Evolutionary conservation across 352 stramenopile species (phyloP).

Genomic region (Elongisporangium anandrum): DNA sequence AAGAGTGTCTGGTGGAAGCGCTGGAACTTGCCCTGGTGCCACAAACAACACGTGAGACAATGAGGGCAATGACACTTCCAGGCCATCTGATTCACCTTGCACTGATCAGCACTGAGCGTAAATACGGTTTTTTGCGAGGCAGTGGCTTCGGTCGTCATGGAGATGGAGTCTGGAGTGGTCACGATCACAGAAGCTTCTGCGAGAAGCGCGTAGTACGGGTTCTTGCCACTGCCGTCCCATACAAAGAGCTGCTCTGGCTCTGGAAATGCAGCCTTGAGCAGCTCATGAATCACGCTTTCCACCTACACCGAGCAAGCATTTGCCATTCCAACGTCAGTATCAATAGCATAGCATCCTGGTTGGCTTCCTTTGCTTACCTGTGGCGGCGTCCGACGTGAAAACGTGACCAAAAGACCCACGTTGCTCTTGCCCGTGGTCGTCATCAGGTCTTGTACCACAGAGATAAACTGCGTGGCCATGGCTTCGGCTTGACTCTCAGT

Average conservation of each 20-base stretch:
- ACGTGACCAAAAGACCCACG: constrained; percentile 51
- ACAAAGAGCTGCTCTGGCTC: constrained; percentile 32
- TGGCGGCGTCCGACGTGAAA: constrained; percentile 56
- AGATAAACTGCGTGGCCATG: constrained; percentile 40
- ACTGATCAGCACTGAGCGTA: constrained; percentile 34
- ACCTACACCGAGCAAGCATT: too few species aligned
- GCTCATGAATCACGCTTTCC: constrained; percentile 23
- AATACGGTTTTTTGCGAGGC: constrained; percentile 49
- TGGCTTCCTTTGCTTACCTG: constrained; percentile 15
- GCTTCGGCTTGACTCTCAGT: constrained; percentile 17
- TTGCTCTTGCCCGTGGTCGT: not conserved
- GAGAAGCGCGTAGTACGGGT: constrained; percentile 64
- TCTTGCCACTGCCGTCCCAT: constrained; percentile 47
- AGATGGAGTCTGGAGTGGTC: constrained; percentile 75
- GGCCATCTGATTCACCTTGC: too few species aligned
- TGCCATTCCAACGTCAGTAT: too few species aligned
- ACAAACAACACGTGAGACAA: not conserved
- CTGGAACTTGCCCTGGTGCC: constrained; percentile 46
- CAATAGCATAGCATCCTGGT: too few species aligned
- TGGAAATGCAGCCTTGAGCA: constrained; percentile 13
- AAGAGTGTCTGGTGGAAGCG: constrained; percentile 46
- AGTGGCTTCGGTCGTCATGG: constrained; percentile 78
- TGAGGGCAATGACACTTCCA: not conserved
- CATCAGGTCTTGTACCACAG: constrained; percentile 8
- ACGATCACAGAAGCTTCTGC: constrained; percentile 43